phyloP scores from a whole-genome alignment of 768 basidiomycete species.

The Tulasnella sp. region DNA sequence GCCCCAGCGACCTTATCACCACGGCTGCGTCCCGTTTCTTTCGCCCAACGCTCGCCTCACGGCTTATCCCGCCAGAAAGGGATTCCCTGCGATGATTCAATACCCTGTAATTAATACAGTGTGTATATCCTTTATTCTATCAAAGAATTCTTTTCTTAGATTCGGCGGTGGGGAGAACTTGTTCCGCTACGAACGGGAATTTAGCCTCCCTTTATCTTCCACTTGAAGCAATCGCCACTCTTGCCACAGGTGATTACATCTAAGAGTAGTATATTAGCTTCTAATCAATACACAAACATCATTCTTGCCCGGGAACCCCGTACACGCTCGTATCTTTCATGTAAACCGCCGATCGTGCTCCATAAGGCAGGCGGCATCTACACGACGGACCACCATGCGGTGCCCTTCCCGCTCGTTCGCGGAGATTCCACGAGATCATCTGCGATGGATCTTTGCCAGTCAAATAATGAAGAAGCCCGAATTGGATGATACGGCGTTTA shows the following conservation, averaged over 20 bases:
- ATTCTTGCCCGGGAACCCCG: too few species aligned
- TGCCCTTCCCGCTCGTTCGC: too few species aligned
- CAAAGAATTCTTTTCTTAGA: not conserved
- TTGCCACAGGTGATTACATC: not conserved
- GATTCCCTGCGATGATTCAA: not conserved
- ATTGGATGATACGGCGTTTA: too few species aligned
- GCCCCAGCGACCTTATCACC: not conserved
- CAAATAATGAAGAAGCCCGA: too few species aligned
- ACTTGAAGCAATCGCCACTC: not conserved
- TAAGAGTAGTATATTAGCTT: not conserved
- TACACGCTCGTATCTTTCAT: too few species aligned
- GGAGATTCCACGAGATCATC: too few species aligned
- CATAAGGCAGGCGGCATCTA: too few species aligned
- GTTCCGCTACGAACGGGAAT: not conserved
- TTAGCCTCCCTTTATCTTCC: not conserved
- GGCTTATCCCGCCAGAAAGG: not conserved
- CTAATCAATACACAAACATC: not conserved
- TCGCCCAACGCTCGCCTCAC: not conserved
- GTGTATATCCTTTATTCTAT: not conserved
- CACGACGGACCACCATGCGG: too few species aligned
- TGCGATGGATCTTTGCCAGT: too few species aligned
- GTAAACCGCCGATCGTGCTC: too few species aligned
- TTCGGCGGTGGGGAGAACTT: not conserved
- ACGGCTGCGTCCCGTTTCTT: not conserved
- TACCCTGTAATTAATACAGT: not conserved